Evolutionary conservation across 176 grass and related monocot species (phyloP).

Genomic region (Phoenix dactylifera): DNA sequence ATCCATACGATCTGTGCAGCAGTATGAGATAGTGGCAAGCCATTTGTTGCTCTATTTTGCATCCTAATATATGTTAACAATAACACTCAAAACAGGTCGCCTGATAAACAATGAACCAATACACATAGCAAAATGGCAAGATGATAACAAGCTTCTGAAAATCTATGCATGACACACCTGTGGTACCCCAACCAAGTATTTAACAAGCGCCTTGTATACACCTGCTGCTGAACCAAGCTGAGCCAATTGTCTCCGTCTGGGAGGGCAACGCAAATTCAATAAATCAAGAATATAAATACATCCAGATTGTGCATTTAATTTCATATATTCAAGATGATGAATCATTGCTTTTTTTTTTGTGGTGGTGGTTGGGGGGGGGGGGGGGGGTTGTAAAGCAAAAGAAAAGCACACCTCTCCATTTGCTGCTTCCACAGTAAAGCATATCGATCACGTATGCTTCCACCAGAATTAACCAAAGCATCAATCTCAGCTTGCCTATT

Average conservation of each 20-base stretch:
- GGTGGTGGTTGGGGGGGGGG: no score
- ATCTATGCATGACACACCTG: slow-evolving; percentile 40
- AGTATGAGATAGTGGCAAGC: no score
- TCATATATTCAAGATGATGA: no score
- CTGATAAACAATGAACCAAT: no score
- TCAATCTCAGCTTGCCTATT: slow-evolving; percentile 84
- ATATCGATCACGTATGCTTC: slow-evolving; percentile 72
- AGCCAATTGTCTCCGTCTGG: slow-evolving; percentile 82
- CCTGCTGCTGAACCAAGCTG: slow-evolving; percentile 89
- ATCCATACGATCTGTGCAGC: no score
- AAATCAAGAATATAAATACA: not conserved
- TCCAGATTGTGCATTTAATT: no score
- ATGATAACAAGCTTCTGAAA: not conserved
- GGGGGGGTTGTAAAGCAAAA: not conserved
- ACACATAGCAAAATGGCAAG: not conserved
- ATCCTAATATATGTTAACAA: no score
- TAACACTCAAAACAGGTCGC: no score
- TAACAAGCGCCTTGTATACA: slow-evolving; percentile 99
- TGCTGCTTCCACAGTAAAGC: slow-evolving; percentile 88
- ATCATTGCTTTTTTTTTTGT: no score
- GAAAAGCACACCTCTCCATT: slow-evolving; percentile 67
- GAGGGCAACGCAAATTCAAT: slow-evolving; percentile 24
- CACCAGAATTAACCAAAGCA: slow-evolving; percentile 70
- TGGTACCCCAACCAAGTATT: slow-evolving; percentile 95
- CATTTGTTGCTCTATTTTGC: no score